Evolutionary conservation across 2,329 filamentous ascomycete genomes (phyloP).

Genomic region (Aureobasidium namibiae): DNA sequence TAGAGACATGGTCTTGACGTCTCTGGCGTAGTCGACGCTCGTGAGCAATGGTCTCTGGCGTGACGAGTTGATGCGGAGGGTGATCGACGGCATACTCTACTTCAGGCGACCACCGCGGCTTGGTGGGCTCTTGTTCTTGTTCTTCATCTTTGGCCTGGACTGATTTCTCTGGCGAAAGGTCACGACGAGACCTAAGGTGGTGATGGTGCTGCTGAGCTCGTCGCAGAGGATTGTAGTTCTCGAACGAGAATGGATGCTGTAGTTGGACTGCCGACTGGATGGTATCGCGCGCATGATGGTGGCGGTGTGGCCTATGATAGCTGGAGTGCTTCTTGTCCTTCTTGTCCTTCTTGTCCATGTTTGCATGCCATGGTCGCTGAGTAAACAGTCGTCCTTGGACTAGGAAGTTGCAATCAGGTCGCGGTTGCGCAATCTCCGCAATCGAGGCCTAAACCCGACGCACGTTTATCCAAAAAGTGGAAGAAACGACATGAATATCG

Average conservation of each 20-base stretch:
- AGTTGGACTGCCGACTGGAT: conserved; percentile 38
- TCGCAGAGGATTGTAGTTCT: conserved; percentile 31
- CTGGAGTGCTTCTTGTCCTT: conserved; percentile 1
- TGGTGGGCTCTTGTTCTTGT: neutral
- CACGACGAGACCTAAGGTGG: neutral
- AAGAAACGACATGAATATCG: neutral
- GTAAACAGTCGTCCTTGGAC: neutral
- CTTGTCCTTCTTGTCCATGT: conserved; percentile 2
- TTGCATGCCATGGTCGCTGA: neutral
- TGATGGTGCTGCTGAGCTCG: conserved; percentile 23
- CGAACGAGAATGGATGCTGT: conserved; percentile 37
- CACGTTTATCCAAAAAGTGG: neutral
- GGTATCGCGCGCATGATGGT: conserved; percentile 23
- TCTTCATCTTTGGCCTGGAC: neutral
- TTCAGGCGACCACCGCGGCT: conserved; percentile 6
- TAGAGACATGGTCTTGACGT: conserved; percentile 32
- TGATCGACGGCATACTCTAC: conserved; percentile 10
- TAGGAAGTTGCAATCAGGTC: neutral
- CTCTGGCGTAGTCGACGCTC: conserved; percentile 31
- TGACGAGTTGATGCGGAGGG: conserved; percentile 16
- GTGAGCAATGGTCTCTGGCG: conserved; percentile 31
- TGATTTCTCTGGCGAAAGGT: neutral
- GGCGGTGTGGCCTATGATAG: conserved; percentile 5
- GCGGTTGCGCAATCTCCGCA: conserved; percentile 4
- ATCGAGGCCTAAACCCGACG: neutral